Percentiles rank a stretch among this genome's conserved stretches.
Conservation (phyloP, 2,329 filamentous ascomycete genomes). For the Cercospora sesami region DNA sequence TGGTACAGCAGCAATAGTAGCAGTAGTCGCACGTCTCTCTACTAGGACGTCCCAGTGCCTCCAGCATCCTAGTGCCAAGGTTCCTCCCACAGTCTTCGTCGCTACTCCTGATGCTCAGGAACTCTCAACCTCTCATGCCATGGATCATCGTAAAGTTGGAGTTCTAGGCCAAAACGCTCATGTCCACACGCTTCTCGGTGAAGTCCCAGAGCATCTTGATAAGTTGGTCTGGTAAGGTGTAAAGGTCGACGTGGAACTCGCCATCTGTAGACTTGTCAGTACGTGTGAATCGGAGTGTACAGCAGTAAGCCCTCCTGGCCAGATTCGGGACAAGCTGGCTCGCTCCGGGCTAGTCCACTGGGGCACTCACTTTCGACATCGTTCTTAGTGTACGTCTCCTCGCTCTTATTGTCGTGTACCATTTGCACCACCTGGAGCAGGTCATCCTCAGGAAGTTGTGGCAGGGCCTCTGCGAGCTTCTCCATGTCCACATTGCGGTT, state of each 20-base stretch:
- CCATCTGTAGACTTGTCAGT: conserved; percentile 60
- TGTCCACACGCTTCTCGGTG: conserved; percentile 46
- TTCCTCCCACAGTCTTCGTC: neutral
- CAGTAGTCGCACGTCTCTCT: neutral
- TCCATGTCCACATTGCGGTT: conserved; percentile 74
- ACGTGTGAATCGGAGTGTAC: neutral
- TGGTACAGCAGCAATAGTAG: conserved; percentile 2
- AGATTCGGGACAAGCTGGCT: neutral
- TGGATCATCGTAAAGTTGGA: neutral
- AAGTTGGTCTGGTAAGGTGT: conserved; percentile 87
- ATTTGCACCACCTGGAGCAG: conserved; percentile 93
- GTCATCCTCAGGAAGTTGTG: conserved; percentile 89
- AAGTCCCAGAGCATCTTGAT: conserved; percentile 97
- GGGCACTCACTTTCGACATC: conserved; percentile 75
- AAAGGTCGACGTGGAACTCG: conserved; percentile 97
- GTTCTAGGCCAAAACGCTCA: conserved; percentile 32
- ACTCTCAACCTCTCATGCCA: neutral
- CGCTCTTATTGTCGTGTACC: conserved; percentile 94
- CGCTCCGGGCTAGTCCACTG: neutral
- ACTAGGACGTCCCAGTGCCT: neutral
- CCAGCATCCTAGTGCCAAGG: neutral
- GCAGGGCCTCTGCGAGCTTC: conserved; percentile 88
- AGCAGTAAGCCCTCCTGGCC: too few relatives aligned
- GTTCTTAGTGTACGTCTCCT: conserved; percentile 95
- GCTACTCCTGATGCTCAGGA: neutral